Percentiles rank a stretch among this genome's conserved stretches.
Evolutionary conservation across 306 rosid genomes (phyloP).

Genomic region (Dalbergia cultrata): DNA sequence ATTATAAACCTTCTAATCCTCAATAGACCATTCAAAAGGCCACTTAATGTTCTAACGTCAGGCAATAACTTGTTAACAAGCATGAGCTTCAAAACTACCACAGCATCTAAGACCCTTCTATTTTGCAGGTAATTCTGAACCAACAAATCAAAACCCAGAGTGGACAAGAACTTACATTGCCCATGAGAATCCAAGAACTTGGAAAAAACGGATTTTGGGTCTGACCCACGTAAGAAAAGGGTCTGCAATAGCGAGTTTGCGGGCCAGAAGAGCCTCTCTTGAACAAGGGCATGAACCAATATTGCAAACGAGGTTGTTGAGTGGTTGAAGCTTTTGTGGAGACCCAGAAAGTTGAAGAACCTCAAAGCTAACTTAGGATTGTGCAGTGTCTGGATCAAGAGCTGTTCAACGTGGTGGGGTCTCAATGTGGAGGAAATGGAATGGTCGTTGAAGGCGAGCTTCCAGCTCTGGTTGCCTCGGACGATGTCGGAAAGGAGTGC

Average conservation of each 20-base stretch:
- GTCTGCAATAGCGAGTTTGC: conserved; percentile 85
- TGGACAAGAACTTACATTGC: conserved; percentile 56
- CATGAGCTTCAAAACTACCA: conserved; percentile 69
- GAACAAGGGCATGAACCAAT: conserved; percentile 75
- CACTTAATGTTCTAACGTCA: conserved; percentile 84
- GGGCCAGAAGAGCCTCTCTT: conserved; percentile 71
- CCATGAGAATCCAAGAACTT: conserved; percentile 53
- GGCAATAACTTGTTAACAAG: conserved; percentile 62
- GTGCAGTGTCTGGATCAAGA: conserved; percentile 63
- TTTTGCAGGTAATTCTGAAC: conserved; percentile 70
- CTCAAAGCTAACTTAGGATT: conserved; percentile 84
- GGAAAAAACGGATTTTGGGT: conserved; percentile 62
- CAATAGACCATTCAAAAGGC: conserved; percentile 77
- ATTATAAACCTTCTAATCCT: conserved; percentile 64
- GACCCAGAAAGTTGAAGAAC: conserved; percentile 91
- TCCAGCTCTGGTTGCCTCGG: conserved; percentile 87
- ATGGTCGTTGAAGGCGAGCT: conserved; percentile 61
- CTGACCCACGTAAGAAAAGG: conserved; percentile 70
- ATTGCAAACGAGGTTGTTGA: conserved; percentile 79
- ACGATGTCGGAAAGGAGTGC: conserved; percentile 62
- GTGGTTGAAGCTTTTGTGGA: conserved; percentile 78
- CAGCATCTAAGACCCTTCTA: conserved; percentile 63
- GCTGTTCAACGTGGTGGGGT: conserved; percentile 73
- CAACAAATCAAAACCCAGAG: conserved; percentile 82
- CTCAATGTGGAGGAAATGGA: conserved; percentile 61